phyloP scores from a whole-genome alignment of 495 filamentous ascomycete species.

The Podospora bellae-mahoneyi region DNA sequence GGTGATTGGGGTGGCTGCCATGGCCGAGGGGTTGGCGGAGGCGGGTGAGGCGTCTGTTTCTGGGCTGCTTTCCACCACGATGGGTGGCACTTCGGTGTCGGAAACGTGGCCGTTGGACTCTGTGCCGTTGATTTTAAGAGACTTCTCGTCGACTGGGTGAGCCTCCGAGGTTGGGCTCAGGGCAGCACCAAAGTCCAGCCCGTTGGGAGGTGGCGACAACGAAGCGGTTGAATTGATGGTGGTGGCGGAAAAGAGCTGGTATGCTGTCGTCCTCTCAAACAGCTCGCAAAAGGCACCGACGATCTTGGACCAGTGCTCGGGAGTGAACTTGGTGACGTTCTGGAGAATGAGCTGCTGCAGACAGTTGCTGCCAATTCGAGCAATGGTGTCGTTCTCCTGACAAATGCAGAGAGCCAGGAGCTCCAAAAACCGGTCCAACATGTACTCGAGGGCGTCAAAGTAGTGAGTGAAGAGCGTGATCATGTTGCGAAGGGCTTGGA shows the following conservation, averaged over 20 bases:
- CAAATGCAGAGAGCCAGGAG: slow-evolving; percentile 93
- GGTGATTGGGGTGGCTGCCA: slow-evolving; percentile 26
- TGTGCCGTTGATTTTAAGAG: slow-evolving; percentile 61
- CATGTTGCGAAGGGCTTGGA: slow-evolving; percentile 96
- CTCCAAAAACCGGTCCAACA: slow-evolving; percentile 93
- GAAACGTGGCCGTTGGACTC: slow-evolving; percentile 36
- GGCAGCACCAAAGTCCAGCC: slow-evolving; percentile 41
- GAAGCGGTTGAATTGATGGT: slow-evolving; percentile 53
- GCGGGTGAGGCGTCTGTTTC: slow-evolving; percentile 13
- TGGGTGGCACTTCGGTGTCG: slow-evolving; percentile 11
- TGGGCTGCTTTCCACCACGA: not conserved
- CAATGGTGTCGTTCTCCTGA: slow-evolving; percentile 98
- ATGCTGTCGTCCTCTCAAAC: slow-evolving; percentile 89
- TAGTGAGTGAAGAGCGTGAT: slow-evolving; percentile 98
- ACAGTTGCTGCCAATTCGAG: slow-evolving; percentile 95
- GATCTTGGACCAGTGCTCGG: slow-evolving; percentile 87
- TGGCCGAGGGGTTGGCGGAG: slow-evolving; percentile 18
- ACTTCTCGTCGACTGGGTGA: slow-evolving; percentile 48
- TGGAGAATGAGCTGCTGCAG: slow-evolving; percentile 93
- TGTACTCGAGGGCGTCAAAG: slow-evolving; percentile 90
- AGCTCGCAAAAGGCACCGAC: slow-evolving; percentile 93
- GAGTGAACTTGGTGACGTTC: slow-evolving; percentile 85
- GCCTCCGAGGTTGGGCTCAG: slow-evolving; percentile 41
- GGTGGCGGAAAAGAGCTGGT: slow-evolving; percentile 87
- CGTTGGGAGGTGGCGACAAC: slow-evolving; percentile 42